Evolutionary conservation across 2,329 filamentous ascomycete genomes (phyloP).

Genomic region (Clarireedia monteithiana): DNA sequence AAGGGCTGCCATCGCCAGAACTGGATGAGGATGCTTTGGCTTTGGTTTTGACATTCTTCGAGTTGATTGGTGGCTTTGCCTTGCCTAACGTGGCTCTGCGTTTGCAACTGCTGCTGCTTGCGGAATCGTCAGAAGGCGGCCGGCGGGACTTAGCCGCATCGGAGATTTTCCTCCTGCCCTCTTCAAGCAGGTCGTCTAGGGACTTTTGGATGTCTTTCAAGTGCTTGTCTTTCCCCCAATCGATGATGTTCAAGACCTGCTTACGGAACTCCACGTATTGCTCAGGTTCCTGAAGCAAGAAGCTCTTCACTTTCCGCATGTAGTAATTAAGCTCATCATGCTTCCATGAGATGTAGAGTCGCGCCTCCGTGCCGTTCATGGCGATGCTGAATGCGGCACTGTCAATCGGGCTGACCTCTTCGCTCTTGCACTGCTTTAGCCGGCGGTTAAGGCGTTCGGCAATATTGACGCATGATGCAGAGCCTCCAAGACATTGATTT

Average conservation of each 20-base stretch:
- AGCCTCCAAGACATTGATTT: slow-evolving; percentile 12
- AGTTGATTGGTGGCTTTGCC: too few species aligned
- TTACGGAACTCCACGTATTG: slow-evolving; percentile 16
- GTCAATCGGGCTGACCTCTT: slow-evolving; percentile 18
- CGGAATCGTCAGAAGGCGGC: too few species aligned
- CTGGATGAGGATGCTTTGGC: too few species aligned
- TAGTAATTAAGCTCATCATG: slow-evolving; percentile 28
- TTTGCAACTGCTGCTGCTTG: too few species aligned
- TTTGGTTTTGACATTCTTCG: too few species aligned
- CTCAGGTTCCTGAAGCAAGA: slow-evolving; percentile 28
- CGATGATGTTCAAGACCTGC: neutral
- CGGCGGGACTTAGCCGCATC: too few species aligned
- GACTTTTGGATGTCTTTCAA: slow-evolving; percentile 24
- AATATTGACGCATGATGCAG: slow-evolving; percentile 29
- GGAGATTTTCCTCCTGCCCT: too few species aligned
- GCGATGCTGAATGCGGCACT: slow-evolving; percentile 30
- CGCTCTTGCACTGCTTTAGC: slow-evolving; percentile 13
- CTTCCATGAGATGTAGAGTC: slow-evolving; percentile 27
- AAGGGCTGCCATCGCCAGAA: too few species aligned
- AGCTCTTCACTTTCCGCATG: slow-evolving; percentile 22
- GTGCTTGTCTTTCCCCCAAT: neutral
- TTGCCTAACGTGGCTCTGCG: too few species aligned
- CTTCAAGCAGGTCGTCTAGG: slow-evolving; percentile 19
- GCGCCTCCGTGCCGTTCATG: slow-evolving; percentile 22
- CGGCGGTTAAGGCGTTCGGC: slow-evolving; percentile 19